phyloP scores from a whole-genome alignment of 1,284 basidiomycete genomes.

The Tylopilus orsonianus region DNA sequence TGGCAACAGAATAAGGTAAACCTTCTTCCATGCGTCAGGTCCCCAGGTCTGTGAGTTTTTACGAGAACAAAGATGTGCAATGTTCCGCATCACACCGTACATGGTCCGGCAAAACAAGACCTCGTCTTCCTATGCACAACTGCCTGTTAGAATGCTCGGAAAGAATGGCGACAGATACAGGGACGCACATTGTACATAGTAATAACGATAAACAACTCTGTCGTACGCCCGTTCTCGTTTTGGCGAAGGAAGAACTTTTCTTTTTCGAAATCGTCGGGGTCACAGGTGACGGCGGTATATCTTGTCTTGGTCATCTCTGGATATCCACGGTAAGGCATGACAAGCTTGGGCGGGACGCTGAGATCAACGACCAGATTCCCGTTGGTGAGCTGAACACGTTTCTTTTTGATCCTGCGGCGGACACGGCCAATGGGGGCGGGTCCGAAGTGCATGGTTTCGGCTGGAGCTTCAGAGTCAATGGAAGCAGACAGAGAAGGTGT shows the following conservation, averaged over 20 bases:
- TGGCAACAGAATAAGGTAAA: constrained; percentile 24
- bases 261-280: constrained; percentile 89
- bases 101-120: constrained; percentile 91
- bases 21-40: constrained; percentile 96
- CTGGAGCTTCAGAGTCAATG: constrained; percentile 42
- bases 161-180: constrained; percentile 62
- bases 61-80: constrained; percentile 86
- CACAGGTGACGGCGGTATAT: constrained; percentile 89
- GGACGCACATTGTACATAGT: constrained; percentile 91
- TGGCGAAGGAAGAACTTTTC: constrained; percentile 86
- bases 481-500: constrained; percentile 43
- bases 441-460: constrained; percentile 80
- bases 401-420: constrained; percentile 72
- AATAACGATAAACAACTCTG: constrained; percentile 92
- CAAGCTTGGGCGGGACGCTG: constrained; percentile 80
- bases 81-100: constrained; percentile 94
- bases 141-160: constrained; percentile 60
- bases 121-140: constrained; percentile 80
- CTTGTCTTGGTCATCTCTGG: constrained; percentile 84
- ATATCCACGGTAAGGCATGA: constrained; percentile 79
- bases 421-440: constrained; percentile 82
- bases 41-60: constrained; percentile 98
- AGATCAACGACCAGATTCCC: constrained; percentile 88
- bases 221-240: constrained; percentile 76
- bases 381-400: constrained; percentile 71